Conservation (phyloP, 2,329 filamentous ascomycete species). For the Ambrosiella cleistominuta region DNA sequence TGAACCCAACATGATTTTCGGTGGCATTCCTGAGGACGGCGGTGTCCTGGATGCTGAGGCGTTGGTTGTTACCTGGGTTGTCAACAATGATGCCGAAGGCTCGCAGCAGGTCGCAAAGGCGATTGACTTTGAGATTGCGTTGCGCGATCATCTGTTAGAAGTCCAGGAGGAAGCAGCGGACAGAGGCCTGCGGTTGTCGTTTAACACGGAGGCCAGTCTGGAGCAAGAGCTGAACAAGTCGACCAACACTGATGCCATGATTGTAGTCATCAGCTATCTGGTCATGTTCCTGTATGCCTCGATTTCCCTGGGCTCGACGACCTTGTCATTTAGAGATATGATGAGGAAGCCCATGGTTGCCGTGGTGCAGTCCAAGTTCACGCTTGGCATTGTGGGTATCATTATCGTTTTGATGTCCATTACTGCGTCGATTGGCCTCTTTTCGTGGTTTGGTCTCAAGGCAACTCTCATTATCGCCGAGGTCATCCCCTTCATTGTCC, state of each 20-base stretch:
- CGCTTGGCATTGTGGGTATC: slow-evolving; percentile 85
- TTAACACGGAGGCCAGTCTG: slow-evolving; percentile 86
- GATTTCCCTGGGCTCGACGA: slow-evolving; percentile 75
- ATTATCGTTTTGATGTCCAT: slow-evolving; percentile 96
- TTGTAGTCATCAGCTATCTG: slow-evolving; percentile 88
- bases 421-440: slow-evolving; percentile 81
- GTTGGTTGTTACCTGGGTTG: slow-evolving; percentile 84
- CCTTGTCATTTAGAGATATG: slow-evolving; percentile 58
- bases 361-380: slow-evolving; percentile 91
- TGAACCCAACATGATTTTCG: slow-evolving; percentile 68
- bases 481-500: slow-evolving; percentile 91
- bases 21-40: slow-evolving; percentile 49
- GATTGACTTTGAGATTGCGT: slow-evolving; percentile 73
- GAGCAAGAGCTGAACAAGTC: slow-evolving; percentile 95
- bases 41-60: slow-evolving; percentile 53
- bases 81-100: slow-evolving; percentile 68
- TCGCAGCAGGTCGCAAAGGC: slow-evolving; percentile 52
- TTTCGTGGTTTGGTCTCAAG: slow-evolving; percentile 80
- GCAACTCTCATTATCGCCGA: slow-evolving; percentile 96
- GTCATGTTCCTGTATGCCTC: slow-evolving; percentile 99
- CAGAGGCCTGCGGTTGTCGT: slow-evolving; percentile 72
- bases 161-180: slow-evolving; percentile 63
- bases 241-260: slow-evolving; percentile 94
- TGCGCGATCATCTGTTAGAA: slow-evolving; percentile 57
- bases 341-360: slow-evolving; percentile 67